Evolutionary conservation across 2,329 filamentous ascomycete genomes (phyloP).

Genomic region (Paecilomyces dactylethromorphus): DNA sequence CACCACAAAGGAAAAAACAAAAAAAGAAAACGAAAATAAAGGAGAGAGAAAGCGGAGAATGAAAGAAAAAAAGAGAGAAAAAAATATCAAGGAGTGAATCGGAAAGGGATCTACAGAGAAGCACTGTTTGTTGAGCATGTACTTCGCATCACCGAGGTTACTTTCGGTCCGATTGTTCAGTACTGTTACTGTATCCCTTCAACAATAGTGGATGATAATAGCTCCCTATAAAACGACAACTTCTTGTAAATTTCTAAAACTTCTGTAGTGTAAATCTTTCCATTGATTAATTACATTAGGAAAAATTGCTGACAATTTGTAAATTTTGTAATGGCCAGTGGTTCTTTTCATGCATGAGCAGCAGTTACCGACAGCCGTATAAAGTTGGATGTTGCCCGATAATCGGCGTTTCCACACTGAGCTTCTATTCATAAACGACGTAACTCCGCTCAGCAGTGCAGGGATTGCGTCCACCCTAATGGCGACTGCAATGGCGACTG

Average conservation of each 20-base stretch:
- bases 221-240: neutral
- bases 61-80: neutral
- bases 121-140: neutral
- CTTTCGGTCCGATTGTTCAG: neutral
- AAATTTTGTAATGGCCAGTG: neutral
- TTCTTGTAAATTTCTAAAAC: neutral
- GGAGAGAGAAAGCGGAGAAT: neutral
- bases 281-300: neutral
- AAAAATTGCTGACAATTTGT: neutral
- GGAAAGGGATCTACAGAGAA: neutral
- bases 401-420: slow-evolving; percentile 1
- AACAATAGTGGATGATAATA: neutral
- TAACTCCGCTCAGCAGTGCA: slow-evolving; percentile 2
- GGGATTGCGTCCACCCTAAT: slow-evolving; percentile 15
- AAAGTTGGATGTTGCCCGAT: neutral
- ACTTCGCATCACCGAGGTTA: neutral
- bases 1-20: neutral
- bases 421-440: slow-evolving; percentile 1
- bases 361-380: neutral
- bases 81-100: neutral
- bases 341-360: neutral
- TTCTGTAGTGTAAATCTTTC: neutral
- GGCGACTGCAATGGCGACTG: slow-evolving; percentile 28
- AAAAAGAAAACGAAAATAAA: neutral
- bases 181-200: neutral